Percentiles rank a stretch among this genome's conserved stretches.
Evolutionary conservation across 768 basidiomycete genomes (phyloP).

Genomic region (Mycena vitilis): DNA sequence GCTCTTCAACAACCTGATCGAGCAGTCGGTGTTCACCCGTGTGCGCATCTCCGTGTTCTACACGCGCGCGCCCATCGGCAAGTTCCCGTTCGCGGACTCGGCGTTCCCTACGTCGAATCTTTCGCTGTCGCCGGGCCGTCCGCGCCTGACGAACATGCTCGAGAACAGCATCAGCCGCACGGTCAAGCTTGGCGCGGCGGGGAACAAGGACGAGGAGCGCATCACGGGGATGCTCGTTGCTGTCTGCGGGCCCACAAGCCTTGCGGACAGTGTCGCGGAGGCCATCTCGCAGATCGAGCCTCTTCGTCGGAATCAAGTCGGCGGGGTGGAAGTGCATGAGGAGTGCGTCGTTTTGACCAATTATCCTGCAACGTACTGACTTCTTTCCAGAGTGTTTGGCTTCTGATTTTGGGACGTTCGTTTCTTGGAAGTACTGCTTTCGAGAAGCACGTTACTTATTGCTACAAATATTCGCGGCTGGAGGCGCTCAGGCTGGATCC

Average conservation of each 20-base stretch:
- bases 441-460: constrained; percentile 31
- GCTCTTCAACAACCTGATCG: constrained; percentile 49
- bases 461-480: constrained; percentile 31
- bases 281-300: constrained; percentile 50
- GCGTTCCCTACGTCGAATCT: constrained; percentile 48
- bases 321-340: constrained; percentile 57
- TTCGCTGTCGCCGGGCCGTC: constrained; percentile 55
- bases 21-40: constrained; percentile 39
- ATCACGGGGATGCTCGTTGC: constrained; percentile 53
- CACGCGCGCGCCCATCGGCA: constrained; percentile 49
- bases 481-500: constrained; percentile 21
- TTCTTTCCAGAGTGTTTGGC: constrained; percentile 19
- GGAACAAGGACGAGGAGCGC: constrained; percentile 38
- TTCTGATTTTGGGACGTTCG: constrained; percentile 5
- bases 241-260: constrained; percentile 55
- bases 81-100: constrained; percentile 45
- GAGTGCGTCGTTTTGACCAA: constrained; percentile 37
- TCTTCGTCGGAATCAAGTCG: constrained; percentile 48
- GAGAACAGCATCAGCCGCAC: constrained; percentile 48
- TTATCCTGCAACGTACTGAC: not conserved
- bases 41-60: constrained; percentile 55
- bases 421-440: constrained; percentile 23
- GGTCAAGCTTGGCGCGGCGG: constrained; percentile 43
- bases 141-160: constrained; percentile 51
- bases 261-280: constrained; percentile 50